Evolutionary conservation across 495 filamentous ascomycete species (phyloP).

Genomic region (Penicillium odoratum): DNA sequence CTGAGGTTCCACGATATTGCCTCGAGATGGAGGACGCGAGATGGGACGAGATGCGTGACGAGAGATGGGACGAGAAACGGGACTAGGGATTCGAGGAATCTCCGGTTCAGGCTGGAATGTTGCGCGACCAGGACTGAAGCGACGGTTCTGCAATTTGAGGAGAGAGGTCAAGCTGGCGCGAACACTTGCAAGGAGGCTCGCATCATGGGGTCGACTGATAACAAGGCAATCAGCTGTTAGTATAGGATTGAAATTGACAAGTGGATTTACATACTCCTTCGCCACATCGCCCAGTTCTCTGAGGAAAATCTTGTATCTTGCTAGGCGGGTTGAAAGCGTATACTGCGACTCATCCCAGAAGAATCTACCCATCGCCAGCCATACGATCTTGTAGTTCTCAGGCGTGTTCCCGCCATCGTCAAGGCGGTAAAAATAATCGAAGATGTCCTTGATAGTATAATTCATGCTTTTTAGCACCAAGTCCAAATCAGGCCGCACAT

Average conservation of each 20-base stretch:
- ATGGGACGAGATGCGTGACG: conserved; percentile 23
- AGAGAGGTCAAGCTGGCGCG: background rate
- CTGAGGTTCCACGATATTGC: conserved; percentile 30
- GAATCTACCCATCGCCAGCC: conserved; percentile 50
- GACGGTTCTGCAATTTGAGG: background rate
- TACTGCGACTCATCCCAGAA: conserved; percentile 54
- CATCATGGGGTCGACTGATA: background rate
- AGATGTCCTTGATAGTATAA: conserved; percentile 54
- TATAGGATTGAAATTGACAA: background rate
- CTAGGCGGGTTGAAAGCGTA: conserved; percentile 50
- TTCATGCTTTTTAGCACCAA: conserved; percentile 48
- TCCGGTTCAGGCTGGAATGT: background rate
- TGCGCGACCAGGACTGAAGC: background rate
- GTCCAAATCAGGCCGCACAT: conserved; percentile 45
- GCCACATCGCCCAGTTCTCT: conserved; percentile 47
- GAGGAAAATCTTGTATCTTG: conserved; percentile 54
- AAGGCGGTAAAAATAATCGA: conserved; percentile 50
- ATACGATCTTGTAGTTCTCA: conserved; percentile 48
- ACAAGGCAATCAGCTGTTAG: conserved; percentile 5
- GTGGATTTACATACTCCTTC: conserved; percentile 40
- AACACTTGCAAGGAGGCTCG: background rate
- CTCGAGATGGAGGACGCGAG: conserved; percentile 25
- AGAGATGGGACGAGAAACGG: background rate
- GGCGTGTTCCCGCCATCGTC: conserved; percentile 35
- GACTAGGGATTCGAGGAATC: background rate